Base-by-base conservation (phyloP, 1,284 basidiomycete species). In the Volvariella volvacea region DNA sequence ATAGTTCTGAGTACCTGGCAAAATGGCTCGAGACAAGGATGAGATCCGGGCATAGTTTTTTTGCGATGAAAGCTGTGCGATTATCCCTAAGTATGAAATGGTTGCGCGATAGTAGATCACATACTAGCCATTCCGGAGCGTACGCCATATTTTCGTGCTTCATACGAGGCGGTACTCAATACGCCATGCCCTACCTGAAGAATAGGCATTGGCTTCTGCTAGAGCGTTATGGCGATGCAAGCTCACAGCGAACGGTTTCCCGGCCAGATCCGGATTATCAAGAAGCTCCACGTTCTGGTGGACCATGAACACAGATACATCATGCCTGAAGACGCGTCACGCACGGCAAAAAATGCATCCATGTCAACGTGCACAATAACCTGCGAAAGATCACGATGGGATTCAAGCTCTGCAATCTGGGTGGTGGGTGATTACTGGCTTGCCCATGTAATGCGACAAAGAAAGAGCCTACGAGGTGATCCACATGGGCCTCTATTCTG, bases 21-120 rank as follows among this genome's bases (percentile, higher is more conserved):
- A 80, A 83, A 50, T 84, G 73, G 45, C 73, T 75, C 6, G 68
- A 63, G 39, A 95, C 73, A 37, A 92, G 67, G 36, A 91, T 82
- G n/a, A 99, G 76, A 7, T 94, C 80, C 1, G 94, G 93, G 59
- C 93, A 98, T 7, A 99, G 77, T 56, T 92, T 94, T 67, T 85
- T 87, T 12, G 94, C 95, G 34, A 98, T 84, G 61, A 93, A 94
- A 39, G 80, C 89, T 75, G 56, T 34, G 4, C 31, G 25, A 28
- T 28, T 6, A 28, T 28, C 25, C 6, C 25, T 28, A 28, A 6
- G 25, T 28, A 39, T 14, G 44, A 40, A 22, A 15, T 19, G 22
- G 32, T 19, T 22, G 34, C n/a, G n/a, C n/a, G n/a, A n/a, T n/a
- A n/a, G n/a, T n/a, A n/a, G n/a, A n/a, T n/a, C n/a, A 57, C 68